Base-by-base conservation (phyloP, 768 basidiomycete genomes). In the Lactarius hatsudake region DNA sequence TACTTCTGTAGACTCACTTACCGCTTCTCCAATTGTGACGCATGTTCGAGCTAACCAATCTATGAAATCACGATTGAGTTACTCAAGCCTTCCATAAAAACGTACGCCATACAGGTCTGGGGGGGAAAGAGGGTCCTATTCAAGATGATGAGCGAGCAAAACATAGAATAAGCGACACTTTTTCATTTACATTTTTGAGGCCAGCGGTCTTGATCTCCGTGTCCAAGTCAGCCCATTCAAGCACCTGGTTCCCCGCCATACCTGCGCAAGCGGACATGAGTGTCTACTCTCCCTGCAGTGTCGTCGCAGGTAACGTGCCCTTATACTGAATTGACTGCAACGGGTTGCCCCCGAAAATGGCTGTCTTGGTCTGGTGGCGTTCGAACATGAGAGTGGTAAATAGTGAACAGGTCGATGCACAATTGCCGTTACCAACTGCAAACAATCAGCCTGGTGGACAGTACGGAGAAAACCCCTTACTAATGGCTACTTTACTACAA, bases 371-470 rank as follows among this genome's bases (percentile, higher is more conserved):
- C 2, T 76, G 68, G 68, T 84, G 82, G 10, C 75, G 73, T 70
- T 87, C 85, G 43, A 77, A 76, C 84, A 87, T 85, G 57, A 84
- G 62, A 0, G 84, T 85, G 45, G 78, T 80, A 71, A 86, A 86
- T 78, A 84, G 79, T 0, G 85, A 81, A 63, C 86, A 86, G 1
- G 86, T 85, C 5, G 83, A 85, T 17, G 83, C 84, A 61, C 85
- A 87, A 8, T 32, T 43, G 26, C 68, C 71, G 34, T 66, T 71
- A 23, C 64, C 57, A 36, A 70, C 70, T 69, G 43, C 42, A 56
- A 43, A 42, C 32, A 30, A 20, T 2, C 4, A 17, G 1, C 18
- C 51, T 3, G 26, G 18, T 12, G 26, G 2, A 20, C 13, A 36
- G 53, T 36, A 30, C 12, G 59, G 18, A 26, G 30, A 32, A 32